Base-by-base conservation (phyloP, 768 basidiomycete genomes). In the Strobilomyces echinocephalus region DNA sequence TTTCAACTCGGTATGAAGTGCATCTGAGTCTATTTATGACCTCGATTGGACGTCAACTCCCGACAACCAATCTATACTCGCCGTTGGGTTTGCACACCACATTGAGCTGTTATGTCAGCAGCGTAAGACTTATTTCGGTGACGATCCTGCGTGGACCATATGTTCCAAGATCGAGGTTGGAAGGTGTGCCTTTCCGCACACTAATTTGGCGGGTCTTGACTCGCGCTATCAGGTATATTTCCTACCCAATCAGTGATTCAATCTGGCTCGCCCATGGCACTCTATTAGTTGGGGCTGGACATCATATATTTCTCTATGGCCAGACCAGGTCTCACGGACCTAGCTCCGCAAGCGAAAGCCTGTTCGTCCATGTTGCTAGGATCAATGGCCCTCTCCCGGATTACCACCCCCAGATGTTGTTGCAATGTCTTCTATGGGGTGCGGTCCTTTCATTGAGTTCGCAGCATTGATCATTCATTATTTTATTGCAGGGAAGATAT, bases 341-440 rank as follows among this genome's bases (percentile, higher is more conserved):
- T 39, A 52, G 60, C 46, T 54, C 61, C 5, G 60, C 64, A 5
- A 61, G 69, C 8, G 75, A 77, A 59, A 83, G 82, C 58, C 74
- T 95, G 15, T 90, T 95, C 53, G 88, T 91, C 61, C 78, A 88
- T 62, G 90, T 94, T 34, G 90, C 88, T 6, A 72, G 84, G 52
- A 78, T 82, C 46, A 94, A 95, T 65, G 92, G 91, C 0, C 94
- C 95, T 4, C 71, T 97, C 34, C 81, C 84, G 16, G 91, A 97
- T 68, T 94, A 91, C 67, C 92, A 97, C 71, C 95, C 95, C 4
- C 91, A 95, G 63, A 87, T 95, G 79, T 67, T 98, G 16, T 72
- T 94, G 12, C 95, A 97, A 64, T 95, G 92, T 65, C 74, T 97
- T 50, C 72, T 97, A 8, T 95, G 93, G 94, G 87, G 95, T 95